Conservation (phyloP, 140 eudicot genomes). For the Cichorium intybus region DNA sequence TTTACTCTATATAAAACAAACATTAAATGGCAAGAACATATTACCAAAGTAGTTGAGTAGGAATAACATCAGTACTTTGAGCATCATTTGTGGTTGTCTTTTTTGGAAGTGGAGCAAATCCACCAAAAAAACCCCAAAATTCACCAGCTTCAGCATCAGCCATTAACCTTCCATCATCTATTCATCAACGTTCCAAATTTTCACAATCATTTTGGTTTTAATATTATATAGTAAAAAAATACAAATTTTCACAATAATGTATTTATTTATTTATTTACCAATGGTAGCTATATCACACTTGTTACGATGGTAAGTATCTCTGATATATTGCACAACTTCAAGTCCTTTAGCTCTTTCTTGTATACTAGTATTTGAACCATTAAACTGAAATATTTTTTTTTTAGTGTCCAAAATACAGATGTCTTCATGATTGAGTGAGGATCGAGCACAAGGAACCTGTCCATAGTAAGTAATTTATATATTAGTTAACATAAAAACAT, state of each 20-base stretch:
- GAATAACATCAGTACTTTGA: conserved; percentile 33
- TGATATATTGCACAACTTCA: conserved; percentile 55
- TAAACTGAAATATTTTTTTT: conserved; percentile 54
- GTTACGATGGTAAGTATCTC: conserved; percentile 43
- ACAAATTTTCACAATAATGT: no score
- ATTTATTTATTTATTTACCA: conserved; percentile 50
- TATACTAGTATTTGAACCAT: conserved; percentile 49
- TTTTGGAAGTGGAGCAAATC: conserved; percentile 96
- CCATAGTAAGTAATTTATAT: not conserved
- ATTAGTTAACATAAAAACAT: not conserved
- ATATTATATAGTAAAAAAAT: no score
- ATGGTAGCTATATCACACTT: conserved; percentile 58
- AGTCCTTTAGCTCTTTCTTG: conserved; percentile 71
- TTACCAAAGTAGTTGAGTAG: conserved; percentile 69
- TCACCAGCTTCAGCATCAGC: conserved; percentile 97
- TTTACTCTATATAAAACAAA: not conserved
- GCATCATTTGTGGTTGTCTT: conserved; percentile 47
- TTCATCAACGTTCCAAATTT: not conserved
- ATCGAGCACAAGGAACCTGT: conserved; percentile 57
- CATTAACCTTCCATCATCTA: conserved; percentile 90
- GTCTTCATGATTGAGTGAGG: conserved; percentile 54
- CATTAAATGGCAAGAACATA: not conserved
- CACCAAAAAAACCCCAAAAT: conserved; percentile 96
- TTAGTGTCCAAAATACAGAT: conserved; percentile 47
- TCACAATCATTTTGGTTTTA: not conserved